These are phyloP conservation scores for Collybia nuda DNA, from an alignment of 768 basidiomycete genomes.

Conservation along the genomic window DNA sequence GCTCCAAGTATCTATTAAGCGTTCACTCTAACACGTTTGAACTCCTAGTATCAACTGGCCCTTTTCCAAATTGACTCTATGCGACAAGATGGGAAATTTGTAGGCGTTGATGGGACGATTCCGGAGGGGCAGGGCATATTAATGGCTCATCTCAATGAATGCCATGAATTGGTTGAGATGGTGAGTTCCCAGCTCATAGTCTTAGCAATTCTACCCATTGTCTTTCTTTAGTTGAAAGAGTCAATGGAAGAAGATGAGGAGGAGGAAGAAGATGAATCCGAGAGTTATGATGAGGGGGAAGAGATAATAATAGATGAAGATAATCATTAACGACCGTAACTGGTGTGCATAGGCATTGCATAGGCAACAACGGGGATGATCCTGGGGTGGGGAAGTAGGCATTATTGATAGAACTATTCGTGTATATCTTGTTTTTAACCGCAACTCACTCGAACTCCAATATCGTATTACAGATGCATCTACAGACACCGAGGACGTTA, in stretches of 20 bases:
- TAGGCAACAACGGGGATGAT: too few relatives aligned
- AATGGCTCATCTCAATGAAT: constrained; percentile 94
- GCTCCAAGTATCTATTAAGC: background rate
- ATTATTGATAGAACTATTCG: background rate
- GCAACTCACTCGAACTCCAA: background rate
- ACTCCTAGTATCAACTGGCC: constrained; percentile 82
- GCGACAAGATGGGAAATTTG: constrained; percentile 91
- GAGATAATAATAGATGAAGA: constrained; percentile 5
- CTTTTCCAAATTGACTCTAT: constrained; percentile 93
- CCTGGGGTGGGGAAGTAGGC: background rate
- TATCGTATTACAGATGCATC: background rate
- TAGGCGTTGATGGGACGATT: constrained; percentile 82
- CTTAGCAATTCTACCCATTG: background rate
- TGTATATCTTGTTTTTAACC: background rate
- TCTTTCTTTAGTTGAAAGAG: constrained; percentile 61
- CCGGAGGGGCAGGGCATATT: constrained; percentile 97
- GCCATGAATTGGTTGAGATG: constrained; percentile 96
- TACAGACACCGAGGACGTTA: too few relatives aligned
- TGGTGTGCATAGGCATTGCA: too few relatives aligned
- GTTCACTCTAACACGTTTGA: background rate
- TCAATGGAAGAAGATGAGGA: constrained; percentile 76
- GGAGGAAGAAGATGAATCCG: constrained; percentile 52
- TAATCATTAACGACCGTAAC: background rate
- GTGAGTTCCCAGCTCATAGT: constrained; percentile 34
- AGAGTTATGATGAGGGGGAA: constrained; percentile 27